Conservation (phyloP, 1,284 basidiomycete genomes). For the Ceratobasidium sp. region DNA sequence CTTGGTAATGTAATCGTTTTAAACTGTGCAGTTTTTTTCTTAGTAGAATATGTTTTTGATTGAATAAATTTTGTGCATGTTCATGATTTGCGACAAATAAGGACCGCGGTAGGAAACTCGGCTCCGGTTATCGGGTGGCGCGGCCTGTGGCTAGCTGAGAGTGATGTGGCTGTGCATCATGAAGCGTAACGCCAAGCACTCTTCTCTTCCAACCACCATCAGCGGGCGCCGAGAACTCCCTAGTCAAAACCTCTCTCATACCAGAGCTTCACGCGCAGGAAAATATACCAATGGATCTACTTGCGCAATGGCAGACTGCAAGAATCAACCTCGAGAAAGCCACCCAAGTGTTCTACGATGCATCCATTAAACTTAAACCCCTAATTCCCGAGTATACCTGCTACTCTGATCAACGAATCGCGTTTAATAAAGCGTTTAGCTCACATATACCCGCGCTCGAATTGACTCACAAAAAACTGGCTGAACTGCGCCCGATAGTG, state of each 20-base stretch:
- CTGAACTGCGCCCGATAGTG: not conserved
- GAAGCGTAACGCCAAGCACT: not conserved
- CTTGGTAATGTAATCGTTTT: conserved; percentile 14
- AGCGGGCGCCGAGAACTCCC: no score
- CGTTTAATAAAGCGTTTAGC: not conserved
- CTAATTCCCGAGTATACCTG: not conserved
- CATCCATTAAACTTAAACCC: not conserved
- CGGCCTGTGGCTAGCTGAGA: not conserved
- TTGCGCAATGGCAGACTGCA: not conserved
- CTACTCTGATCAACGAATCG: not conserved
- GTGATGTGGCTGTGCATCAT: not conserved
- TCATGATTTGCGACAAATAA: not conserved
- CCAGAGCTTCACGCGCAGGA: no score
- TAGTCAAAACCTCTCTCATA: no score
- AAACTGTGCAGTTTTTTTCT: not conserved
- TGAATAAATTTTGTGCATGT: conserved; percentile 27
- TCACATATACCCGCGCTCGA: not conserved
- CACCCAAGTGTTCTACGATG: not conserved
- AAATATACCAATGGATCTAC: no score
- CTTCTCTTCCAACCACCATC: no score
- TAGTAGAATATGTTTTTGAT: conserved; percentile 9
- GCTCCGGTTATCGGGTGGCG: no score
- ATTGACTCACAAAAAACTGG: not conserved
- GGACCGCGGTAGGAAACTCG: no score
- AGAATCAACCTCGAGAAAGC: not conserved